Evolutionary conservation across 495 filamentous ascomycete species (phyloP).

Genomic region (Amniculicola lignicola): DNA sequence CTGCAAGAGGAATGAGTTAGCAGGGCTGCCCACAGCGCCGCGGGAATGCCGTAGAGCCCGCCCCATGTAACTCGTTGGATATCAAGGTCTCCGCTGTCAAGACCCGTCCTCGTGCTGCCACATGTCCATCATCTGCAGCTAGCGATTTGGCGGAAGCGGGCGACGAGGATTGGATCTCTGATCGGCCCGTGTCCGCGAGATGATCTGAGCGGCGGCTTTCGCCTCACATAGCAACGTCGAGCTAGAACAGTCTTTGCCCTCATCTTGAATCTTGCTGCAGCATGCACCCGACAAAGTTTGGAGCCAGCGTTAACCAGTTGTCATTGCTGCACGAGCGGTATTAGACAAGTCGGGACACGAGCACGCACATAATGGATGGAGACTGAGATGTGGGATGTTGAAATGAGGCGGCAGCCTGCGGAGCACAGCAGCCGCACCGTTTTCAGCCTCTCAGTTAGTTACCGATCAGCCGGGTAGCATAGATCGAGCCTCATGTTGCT

Average conservation of each 20-base stretch:
- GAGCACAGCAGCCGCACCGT: too few relatives aligned
- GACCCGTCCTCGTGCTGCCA: slow-evolving; percentile 28
- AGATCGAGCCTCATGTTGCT: too few relatives aligned
- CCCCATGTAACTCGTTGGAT: slow-evolving; percentile 28
- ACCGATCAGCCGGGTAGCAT: too few relatives aligned
- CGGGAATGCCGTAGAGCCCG: slow-evolving; percentile 20
- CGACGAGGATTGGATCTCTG: slow-evolving; percentile 18
- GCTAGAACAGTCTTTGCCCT: slow-evolving; percentile 4
- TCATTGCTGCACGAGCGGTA: too few relatives aligned
- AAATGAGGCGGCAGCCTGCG: too few relatives aligned
- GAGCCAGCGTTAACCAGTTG: too few relatives aligned
- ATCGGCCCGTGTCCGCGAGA: slow-evolving; percentile 24
- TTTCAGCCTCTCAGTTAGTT: too few relatives aligned
- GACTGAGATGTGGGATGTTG: too few relatives aligned
- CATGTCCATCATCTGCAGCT: slow-evolving; percentile 30
- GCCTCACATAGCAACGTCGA: slow-evolving; percentile 23
- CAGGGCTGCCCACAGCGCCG: slow-evolving; percentile 25
- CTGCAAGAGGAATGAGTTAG: slow-evolving; percentile 8
- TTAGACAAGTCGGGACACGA: too few relatives aligned
- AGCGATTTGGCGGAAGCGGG: slow-evolving; percentile 1
- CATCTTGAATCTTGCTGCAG: too few relatives aligned
- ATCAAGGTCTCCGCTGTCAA: slow-evolving; percentile 23
- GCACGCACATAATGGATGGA: too few relatives aligned
- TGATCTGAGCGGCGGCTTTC: slow-evolving; percentile 22
- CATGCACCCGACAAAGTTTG: too few relatives aligned